phyloP scores from a whole-genome alignment of 2,329 filamentous ascomycete species.

The Apiospora malaysiana region DNA sequence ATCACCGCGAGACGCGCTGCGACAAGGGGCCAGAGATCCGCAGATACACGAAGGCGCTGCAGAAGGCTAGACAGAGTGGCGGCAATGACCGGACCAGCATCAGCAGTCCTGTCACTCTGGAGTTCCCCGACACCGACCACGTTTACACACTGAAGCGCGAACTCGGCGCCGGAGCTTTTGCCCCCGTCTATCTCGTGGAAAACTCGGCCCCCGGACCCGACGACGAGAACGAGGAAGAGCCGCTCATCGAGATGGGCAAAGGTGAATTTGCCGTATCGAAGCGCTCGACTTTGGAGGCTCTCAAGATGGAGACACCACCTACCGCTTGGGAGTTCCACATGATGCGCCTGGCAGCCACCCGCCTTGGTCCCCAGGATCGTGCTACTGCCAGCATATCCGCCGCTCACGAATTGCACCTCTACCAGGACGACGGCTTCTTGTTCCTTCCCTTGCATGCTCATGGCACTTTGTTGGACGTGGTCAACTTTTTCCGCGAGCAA shows the following conservation, averaged over 20 bases:
- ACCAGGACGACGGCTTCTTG: constrained; percentile 87
- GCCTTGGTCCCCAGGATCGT: constrained; percentile 74
- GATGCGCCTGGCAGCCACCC: constrained; percentile 79
- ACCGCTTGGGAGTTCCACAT: constrained; percentile 97
- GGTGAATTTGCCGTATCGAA: constrained; percentile 61
- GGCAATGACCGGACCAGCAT: constrained; percentile 64
- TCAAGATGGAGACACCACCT: constrained; percentile 93
- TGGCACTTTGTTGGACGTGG: constrained; percentile 91
- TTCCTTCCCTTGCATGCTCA: constrained; percentile 87
- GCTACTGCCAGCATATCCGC: constrained; percentile 79
- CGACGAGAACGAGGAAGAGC: constrained; percentile 46
- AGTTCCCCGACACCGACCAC: constrained; percentile 68
- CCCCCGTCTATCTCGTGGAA: constrained; percentile 91
- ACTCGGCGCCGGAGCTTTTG: constrained; percentile 91
- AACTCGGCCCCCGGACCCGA: constrained; percentile 61
- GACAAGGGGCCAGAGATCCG: constrained; percentile 78
- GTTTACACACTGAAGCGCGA: constrained; percentile 83
- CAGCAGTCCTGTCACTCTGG: constrained; percentile 66
- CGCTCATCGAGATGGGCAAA: constrained; percentile 62
- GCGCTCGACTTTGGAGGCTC: constrained; percentile 73
- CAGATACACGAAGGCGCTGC: constrained; percentile 74
- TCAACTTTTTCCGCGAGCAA: constrained; percentile 83
- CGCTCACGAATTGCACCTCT: constrained; percentile 91
- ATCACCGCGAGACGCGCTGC: constrained; percentile 68
- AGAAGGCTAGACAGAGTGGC: constrained; percentile 60